These are phyloP conservation scores for Platanthera zijinensis DNA, from an alignment of 106 monocot species.

Conservation along the genomic window DNA sequence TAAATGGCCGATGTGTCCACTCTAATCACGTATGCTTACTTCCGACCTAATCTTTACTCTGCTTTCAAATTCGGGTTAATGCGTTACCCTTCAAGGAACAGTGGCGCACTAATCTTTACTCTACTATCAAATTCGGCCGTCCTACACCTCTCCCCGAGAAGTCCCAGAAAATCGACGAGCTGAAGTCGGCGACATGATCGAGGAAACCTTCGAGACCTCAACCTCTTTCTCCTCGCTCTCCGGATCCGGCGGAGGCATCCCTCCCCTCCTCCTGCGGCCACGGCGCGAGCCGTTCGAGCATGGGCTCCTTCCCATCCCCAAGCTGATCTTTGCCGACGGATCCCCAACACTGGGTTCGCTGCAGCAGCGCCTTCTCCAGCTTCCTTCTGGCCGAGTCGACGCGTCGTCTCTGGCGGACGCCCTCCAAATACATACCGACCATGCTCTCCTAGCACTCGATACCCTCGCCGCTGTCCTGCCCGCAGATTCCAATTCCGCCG, in stretches of 20 bases:
- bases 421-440: slow-evolving; percentile 60
- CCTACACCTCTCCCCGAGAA: background rate
- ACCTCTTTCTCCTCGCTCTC: slow-evolving; percentile 5
- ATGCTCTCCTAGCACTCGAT: slow-evolving; percentile 54
- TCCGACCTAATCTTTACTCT: too few relatives aligned
- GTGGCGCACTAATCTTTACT: background rate
- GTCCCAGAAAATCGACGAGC: background rate
- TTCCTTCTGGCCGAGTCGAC: slow-evolving; percentile 20
- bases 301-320: slow-evolving; percentile 92
- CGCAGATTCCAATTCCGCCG: slow-evolving; percentile 21
- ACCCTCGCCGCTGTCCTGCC: slow-evolving; percentile 52
- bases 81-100: too few relatives aligned
- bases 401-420: slow-evolving; percentile 42
- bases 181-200: slow-evolving; percentile 6
- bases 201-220: background rate
- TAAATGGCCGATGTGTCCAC: too few relatives aligned
- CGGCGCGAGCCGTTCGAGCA: slow-evolving; percentile 86
- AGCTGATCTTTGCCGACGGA: slow-evolving; percentile 74
- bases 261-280: slow-evolving; percentile 40
- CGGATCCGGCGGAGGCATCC: background rate
- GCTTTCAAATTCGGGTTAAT: too few relatives aligned
- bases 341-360: slow-evolving; percentile 46
- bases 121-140: background rate
- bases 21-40: too few relatives aligned
- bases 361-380: slow-evolving; percentile 34